Evolutionary conservation across 2,329 filamentous ascomycete genomes (phyloP).

Genomic region (Hypoxylon sp.): DNA sequence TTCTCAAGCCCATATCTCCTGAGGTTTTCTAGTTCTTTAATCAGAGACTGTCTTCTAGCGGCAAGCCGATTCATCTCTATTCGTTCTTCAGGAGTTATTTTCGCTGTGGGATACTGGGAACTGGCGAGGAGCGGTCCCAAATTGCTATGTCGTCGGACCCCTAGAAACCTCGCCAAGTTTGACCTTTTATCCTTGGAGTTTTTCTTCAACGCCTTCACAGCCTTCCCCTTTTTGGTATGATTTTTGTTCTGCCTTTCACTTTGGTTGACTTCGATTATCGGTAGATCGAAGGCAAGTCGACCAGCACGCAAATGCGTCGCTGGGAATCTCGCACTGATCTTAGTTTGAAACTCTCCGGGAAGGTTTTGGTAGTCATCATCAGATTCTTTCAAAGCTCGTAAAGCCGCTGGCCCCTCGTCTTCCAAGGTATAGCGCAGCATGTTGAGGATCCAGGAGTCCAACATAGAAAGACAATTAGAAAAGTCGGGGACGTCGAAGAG

Average conservation of each 20-base stretch:
- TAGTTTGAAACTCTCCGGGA: background rate
- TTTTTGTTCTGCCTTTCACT: background rate
- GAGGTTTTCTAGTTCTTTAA: too few relatives aligned
- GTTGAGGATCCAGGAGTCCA: constrained; percentile 8
- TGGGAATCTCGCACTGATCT: constrained; percentile 3
- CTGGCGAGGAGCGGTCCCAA: too few relatives aligned
- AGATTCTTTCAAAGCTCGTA: background rate
- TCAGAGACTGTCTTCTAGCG: too few relatives aligned
- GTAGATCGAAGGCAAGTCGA: background rate
- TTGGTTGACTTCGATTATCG: background rate
- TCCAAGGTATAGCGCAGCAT: constrained; percentile 15
- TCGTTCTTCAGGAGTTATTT: too few relatives aligned
- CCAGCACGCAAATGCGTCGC: too few relatives aligned
- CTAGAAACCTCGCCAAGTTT: too few relatives aligned
- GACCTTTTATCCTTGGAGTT: too few relatives aligned
- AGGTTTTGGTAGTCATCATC: background rate
- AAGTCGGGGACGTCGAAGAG: constrained; percentile 1
- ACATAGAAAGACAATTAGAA: background rate
- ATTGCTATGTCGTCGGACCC: too few relatives aligned
- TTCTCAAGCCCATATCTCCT: too few relatives aligned
- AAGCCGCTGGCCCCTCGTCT: background rate
- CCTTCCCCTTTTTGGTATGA: background rate
- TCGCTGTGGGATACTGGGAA: too few relatives aligned
- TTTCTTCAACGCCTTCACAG: background rate
- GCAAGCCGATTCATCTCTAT: too few relatives aligned